phyloP scores from a whole-genome alignment of 768 basidiomycete genomes.

The Boletus tomentosulus region DNA sequence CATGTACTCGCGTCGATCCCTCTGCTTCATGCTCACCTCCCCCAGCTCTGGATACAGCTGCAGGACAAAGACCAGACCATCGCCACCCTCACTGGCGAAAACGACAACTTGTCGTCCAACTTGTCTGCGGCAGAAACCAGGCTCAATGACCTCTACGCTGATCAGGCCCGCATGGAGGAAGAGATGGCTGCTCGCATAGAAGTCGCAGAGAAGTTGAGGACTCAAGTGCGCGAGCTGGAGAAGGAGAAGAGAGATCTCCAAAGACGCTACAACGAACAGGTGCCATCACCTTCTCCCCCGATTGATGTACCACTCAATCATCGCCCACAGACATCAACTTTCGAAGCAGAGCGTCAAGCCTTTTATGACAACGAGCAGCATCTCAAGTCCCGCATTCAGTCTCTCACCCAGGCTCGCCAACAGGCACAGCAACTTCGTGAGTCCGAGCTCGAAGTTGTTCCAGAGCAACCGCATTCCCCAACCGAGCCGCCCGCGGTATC shows the following conservation, averaged over 20 bases:
- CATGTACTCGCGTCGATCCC: constrained; percentile 27
- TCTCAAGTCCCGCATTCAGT: constrained; percentile 85
- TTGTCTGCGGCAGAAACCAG: constrained; percentile 67
- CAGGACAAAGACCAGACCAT: constrained; percentile 79
- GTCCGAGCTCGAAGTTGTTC: constrained; percentile 39
- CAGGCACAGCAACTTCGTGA: constrained; percentile 39
- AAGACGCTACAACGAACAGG: constrained; percentile 87
- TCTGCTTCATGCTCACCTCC: constrained; percentile 6
- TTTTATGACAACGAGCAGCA: constrained; percentile 94
- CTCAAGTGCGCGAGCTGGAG: constrained; percentile 80
- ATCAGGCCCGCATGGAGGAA: constrained; percentile 76
- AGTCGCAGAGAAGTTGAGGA: constrained; percentile 74
- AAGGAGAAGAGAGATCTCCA: constrained; percentile 82
- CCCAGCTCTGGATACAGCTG: constrained; percentile 69
- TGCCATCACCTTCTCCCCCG: constrained; percentile 25
- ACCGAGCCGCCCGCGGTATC: constrained; percentile 22
- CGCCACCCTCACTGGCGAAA: constrained; percentile 55
- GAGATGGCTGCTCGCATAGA: constrained; percentile 81
- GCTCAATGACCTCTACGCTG: constrained; percentile 73
- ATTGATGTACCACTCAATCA: constrained; percentile 12
- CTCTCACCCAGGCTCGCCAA: constrained; percentile 64
- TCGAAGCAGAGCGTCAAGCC: constrained; percentile 88
- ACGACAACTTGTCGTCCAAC: constrained; percentile 58
- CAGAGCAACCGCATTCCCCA: constrained; percentile 31
- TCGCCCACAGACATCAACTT: constrained; percentile 63